Evolutionary conservation across 352 stramenopile species (phyloP).

Genomic region (Phytophthora pisi): DNA sequence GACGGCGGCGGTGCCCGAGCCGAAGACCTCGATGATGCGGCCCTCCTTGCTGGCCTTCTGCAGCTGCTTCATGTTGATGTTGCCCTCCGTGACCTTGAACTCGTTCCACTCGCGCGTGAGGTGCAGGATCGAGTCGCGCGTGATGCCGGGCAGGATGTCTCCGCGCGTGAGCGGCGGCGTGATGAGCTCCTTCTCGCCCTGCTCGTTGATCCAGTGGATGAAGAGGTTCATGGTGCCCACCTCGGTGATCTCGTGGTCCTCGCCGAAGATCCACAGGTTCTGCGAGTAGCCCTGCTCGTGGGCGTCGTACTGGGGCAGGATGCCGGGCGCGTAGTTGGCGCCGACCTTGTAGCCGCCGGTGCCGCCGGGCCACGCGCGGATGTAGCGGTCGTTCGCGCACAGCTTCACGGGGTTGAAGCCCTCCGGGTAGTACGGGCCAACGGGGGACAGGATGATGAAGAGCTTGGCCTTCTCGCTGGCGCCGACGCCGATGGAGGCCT

Average conservation of each 20-base stretch:
- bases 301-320: conserved; percentile 92
- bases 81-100: conserved; percentile 95
- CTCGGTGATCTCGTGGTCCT: conserved; percentile 90
- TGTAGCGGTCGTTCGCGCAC: conserved; percentile 91
- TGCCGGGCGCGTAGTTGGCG: conserved; percentile 90
- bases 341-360: conserved; percentile 95
- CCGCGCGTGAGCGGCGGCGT: conserved; percentile 94
- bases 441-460: conserved; percentile 96
- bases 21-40: conserved; percentile 95
- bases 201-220: conserved; percentile 94
- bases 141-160: conserved; percentile 98
- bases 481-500: conserved; percentile 91
- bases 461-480: conserved; percentile 91
- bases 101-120: conserved; percentile 91
- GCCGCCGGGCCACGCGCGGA: conserved; percentile 96
- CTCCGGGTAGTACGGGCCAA: conserved; percentile 98
- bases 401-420: conserved; percentile 93
- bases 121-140: conserved; percentile 94
- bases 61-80: conserved; percentile 96
- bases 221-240: conserved; percentile 99
- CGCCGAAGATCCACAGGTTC: conserved; percentile 96
- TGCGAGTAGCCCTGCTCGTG: conserved; percentile 87
- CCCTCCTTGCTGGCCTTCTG: conserved; percentile 90
- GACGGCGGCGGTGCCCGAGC: conserved; percentile 95
- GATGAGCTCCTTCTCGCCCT: conserved; percentile 94